Evolutionary conservation across 306 rosid species (phyloP).

Genomic region (Trichosanthes cucumerina): DNA sequence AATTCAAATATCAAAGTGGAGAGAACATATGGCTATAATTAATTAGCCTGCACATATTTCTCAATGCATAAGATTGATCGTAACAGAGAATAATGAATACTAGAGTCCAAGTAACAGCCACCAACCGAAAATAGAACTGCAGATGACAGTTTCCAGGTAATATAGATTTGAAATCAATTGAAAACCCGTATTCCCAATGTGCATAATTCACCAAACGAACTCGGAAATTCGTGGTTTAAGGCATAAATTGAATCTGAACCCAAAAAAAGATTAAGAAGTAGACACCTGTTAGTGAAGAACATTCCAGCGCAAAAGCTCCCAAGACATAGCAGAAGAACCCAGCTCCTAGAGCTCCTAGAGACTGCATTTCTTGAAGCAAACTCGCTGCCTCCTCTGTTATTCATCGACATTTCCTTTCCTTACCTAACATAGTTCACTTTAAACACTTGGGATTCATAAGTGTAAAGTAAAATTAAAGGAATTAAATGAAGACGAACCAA

Average conservation of each 20-base stretch:
- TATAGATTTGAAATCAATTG: neutral
- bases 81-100: neutral
- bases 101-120: neutral
- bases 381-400: constrained; percentile 50
- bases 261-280: constrained; percentile 18
- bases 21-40: neutral
- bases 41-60: neutral
- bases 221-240: neutral
- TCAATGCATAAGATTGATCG: neutral
- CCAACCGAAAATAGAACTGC: neutral
- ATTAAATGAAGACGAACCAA: neutral
- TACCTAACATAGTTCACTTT: neutral
- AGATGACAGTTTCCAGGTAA: neutral
- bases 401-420: constrained; percentile 36
- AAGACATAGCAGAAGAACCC: constrained; percentile 61
- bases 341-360: constrained; percentile 53
- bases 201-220: neutral
- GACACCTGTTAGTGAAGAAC: constrained; percentile 64
- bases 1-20: neutral
- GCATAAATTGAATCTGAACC: neutral
- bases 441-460: neutral
- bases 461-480: neutral
- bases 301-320: constrained; percentile 87
- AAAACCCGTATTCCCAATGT: neutral
- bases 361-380: constrained; percentile 28